A percentile compares a stretch with the other conserved stretches of the same genome.
These are phyloP conservation scores for Saccharomyces hybrid DNA, from an alignment of 1,139 yeast genomes.

Conservation along the genomic window DNA sequence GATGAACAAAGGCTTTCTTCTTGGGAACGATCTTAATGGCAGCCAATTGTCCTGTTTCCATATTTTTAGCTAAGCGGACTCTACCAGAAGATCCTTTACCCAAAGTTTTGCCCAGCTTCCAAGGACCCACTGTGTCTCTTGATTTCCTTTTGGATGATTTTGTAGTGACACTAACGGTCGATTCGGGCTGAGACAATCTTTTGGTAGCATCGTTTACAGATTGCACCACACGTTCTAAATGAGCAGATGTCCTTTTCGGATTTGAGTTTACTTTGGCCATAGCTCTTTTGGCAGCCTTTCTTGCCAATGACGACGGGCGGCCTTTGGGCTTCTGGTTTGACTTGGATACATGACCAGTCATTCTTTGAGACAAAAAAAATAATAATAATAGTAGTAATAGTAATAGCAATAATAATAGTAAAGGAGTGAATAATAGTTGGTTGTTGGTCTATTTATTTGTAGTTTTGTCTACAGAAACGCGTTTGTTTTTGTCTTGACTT, in stretches of 20 bases:
- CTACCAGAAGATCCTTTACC: slow-evolving; percentile 81
- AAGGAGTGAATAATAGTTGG: slow-evolving; percentile 18
- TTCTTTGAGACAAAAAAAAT: not conserved
- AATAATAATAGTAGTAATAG: not conserved
- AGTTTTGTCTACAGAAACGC: not conserved
- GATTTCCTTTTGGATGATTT: slow-evolving; percentile 28
- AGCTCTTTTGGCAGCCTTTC: slow-evolving; percentile 24
- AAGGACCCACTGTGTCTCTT: slow-evolving; percentile 54
- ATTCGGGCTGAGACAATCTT: slow-evolving; percentile 45
- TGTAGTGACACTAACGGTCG: slow-evolving; percentile 15
- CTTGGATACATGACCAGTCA: slow-evolving; percentile 9
- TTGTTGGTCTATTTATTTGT: not conserved
- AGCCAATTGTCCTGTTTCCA: slow-evolving; percentile 61
- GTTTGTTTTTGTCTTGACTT: not conserved
- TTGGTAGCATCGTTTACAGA: slow-evolving; percentile 55
- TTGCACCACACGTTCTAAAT: slow-evolving; percentile 32
- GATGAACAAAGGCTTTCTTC: slow-evolving; percentile 8
- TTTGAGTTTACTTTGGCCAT: slow-evolving; percentile 14
- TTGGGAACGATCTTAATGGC: slow-evolving; percentile 78
- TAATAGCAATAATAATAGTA: not conserved
- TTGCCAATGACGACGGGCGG: slow-evolving; percentile 16
- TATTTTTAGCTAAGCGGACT: slow-evolving; percentile 65
- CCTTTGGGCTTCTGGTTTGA: slow-evolving; percentile 6
- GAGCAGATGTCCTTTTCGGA: slow-evolving; percentile 10
- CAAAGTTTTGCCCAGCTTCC: slow-evolving; percentile 70